These are phyloP conservation scores for Ceratobasidium sp. DNA, from an alignment of 1,284 basidiomycete genomes.

Conservation along the genomic window DNA sequence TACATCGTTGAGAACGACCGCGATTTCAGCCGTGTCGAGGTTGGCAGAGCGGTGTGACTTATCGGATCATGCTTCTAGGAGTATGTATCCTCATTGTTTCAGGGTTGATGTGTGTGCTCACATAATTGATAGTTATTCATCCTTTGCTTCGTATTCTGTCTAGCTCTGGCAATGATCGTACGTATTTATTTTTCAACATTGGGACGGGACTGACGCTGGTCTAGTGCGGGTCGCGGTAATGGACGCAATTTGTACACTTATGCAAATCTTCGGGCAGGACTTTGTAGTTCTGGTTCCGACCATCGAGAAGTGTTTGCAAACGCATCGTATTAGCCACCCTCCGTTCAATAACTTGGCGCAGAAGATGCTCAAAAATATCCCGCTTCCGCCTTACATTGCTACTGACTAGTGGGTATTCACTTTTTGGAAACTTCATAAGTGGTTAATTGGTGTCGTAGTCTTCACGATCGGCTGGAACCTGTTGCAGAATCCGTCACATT, in stretches of 20 bases:
- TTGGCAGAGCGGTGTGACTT: constrained; percentile 65
- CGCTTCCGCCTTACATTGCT: constrained; percentile 56
- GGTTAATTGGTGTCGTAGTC: constrained; percentile 5
- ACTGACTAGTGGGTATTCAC: constrained; percentile 54
- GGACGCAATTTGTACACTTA: constrained; percentile 62
- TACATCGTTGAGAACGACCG: constrained; percentile 56
- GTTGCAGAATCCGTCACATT: constrained; percentile 51
- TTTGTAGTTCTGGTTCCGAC: constrained; percentile 65
- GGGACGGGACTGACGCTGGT: not conserved
- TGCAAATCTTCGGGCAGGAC: constrained; percentile 62
- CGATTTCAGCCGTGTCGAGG: constrained; percentile 59
- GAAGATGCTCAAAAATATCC: constrained; percentile 60
- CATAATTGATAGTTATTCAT: constrained; percentile 53
- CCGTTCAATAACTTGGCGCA: constrained; percentile 60
- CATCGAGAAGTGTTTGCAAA: constrained; percentile 60
- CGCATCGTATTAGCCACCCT: constrained; percentile 57
- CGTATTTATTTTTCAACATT: not conserved
- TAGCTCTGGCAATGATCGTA: constrained; percentile 51
- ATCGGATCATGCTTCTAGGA: constrained; percentile 63
- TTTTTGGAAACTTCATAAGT: constrained; percentile 29
- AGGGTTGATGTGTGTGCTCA: not conserved
- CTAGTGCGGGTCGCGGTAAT: constrained; percentile 56
- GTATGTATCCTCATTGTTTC: not conserved
- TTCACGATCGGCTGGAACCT: constrained; percentile 24
- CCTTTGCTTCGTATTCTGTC: constrained; percentile 60